A percentile compares a stretch with the other conserved stretches of the same genome.
phyloP scores from a whole-genome alignment of 768 basidiomycete genomes.

The Cystofilobasidium bisporidii region DNA sequence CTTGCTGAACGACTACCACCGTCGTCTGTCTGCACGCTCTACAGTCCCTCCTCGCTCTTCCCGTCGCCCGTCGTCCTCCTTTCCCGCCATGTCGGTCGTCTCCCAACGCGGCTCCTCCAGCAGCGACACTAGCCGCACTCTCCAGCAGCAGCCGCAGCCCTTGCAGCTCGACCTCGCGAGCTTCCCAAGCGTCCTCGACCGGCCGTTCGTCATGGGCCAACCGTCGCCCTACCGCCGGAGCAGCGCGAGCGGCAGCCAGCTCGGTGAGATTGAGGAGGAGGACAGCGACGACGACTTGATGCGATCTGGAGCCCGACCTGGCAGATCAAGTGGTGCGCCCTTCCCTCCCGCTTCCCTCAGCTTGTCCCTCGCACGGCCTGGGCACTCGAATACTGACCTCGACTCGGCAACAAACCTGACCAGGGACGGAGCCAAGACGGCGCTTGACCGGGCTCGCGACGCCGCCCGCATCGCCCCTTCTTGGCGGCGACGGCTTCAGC shows the following conservation, averaged over 20 bases:
- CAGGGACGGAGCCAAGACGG: background rate
- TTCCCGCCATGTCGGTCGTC: no score
- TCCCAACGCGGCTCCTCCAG: background rate
- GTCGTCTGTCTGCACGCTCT: no score
- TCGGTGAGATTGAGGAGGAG: background rate
- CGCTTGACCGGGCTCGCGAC: background rate
- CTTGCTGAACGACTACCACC: no score
- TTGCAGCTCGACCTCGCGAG: background rate
- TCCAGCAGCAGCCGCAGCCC: background rate
- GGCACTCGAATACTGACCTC: no score
- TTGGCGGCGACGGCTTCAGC: background rate
- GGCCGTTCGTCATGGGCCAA: constrained; percentile 4
- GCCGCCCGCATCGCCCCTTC: background rate
- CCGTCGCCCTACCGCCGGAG: background rate
- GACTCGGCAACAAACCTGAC: no score
- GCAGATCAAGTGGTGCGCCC: background rate
- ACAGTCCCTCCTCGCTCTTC: no score
- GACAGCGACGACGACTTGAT: background rate
- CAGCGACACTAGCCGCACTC: background rate
- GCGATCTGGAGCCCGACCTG: no score
- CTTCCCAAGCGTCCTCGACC: constrained; percentile 1
- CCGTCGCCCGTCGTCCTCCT: no score
- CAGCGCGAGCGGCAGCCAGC: background rate
- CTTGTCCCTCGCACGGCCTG: background rate
- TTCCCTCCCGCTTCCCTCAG: background rate